Percentiles rank a stretch among this genome's conserved stretches.
Evolutionary conservation across 352 stramenopile genomes (phyloP).

Genomic region (Globisporangium cylindrosporum): DNA sequence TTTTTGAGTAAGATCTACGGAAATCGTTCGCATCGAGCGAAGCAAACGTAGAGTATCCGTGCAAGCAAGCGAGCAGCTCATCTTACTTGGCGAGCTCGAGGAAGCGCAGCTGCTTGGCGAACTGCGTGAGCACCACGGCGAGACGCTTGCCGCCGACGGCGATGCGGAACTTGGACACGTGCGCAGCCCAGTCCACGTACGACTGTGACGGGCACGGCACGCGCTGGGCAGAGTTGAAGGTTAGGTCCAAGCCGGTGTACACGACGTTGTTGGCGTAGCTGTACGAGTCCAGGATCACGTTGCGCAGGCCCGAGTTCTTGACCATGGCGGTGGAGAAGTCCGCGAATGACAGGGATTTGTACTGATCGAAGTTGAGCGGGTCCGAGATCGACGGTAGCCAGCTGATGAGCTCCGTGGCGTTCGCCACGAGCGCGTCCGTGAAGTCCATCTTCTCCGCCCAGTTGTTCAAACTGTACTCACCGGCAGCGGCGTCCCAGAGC

Average conservation of each 20-base stretch:
- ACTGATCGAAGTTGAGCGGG: slow-evolving; percentile 38
- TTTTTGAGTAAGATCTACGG: not conserved
- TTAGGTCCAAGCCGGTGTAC: slow-evolving; percentile 40
- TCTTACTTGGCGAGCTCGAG: slow-evolving; percentile 31
- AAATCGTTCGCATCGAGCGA: not conserved
- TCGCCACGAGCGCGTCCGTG: slow-evolving; percentile 19
- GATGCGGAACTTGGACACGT: slow-evolving; percentile 49
- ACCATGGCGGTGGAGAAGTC: slow-evolving; percentile 34
- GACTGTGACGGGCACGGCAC: slow-evolving; percentile 24
- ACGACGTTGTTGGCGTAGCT: slow-evolving; percentile 35
- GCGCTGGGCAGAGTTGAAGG: slow-evolving; percentile 10
- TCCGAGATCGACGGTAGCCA: slow-evolving; percentile 31
- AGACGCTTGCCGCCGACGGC: slow-evolving; percentile 47
- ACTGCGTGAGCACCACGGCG: slow-evolving; percentile 51
- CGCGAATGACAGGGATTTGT: slow-evolving; percentile 31
- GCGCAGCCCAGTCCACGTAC: slow-evolving; percentile 33
- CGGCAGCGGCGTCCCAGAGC: slow-evolving; percentile 55
- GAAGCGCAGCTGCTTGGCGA: slow-evolving; percentile 41
- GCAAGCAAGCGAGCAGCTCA: not conserved
- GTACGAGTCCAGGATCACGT: slow-evolving; percentile 47
- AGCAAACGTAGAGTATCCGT: not conserved
- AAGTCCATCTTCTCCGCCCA: slow-evolving; percentile 34
- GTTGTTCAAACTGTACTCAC: slow-evolving; percentile 49
- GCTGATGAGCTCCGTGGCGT: slow-evolving; percentile 48
- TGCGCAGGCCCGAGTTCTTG: slow-evolving; percentile 23